A percentile compares a stretch with the other conserved stretches of the same genome.
Conservation (phyloP, 257 asterid genomes). For the Nicotiana paniculata region DNA sequence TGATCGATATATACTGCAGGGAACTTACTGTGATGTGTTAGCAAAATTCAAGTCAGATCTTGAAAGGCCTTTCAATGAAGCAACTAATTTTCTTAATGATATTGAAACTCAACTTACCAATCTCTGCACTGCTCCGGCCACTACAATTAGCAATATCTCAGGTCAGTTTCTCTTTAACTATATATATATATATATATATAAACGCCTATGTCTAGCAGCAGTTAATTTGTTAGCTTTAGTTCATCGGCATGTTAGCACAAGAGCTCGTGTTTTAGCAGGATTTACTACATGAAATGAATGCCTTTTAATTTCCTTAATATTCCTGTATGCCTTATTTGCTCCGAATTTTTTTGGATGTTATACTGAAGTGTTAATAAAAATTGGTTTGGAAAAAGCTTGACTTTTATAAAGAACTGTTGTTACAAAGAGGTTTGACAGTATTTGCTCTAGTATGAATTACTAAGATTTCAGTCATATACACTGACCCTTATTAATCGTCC, state of each 20-base stretch:
- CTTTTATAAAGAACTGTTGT: no score
- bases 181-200: no score
- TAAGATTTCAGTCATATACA: no score
- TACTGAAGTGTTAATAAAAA: no score
- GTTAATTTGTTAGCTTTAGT: background rate
- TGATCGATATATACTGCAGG: background rate
- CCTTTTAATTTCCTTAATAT: background rate
- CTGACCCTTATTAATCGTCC: no score
- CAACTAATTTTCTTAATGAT: slow-evolving; percentile 20
- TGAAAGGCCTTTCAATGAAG: slow-evolving; percentile 17
- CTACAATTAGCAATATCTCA: background rate
- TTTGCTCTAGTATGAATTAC: background rate
- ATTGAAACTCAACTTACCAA: slow-evolving; percentile 22
- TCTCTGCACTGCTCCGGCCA: slow-evolving; percentile 11
- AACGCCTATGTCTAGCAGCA: background rate
- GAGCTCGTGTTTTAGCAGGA: background rate
- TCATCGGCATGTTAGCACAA: background rate
- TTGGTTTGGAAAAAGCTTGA: no score
- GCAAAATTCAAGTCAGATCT: slow-evolving; percentile 24
- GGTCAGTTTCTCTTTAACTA: background rate
- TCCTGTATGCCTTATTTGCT: background rate
- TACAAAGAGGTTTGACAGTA: no score
- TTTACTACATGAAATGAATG: background rate
- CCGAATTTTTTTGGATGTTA: no score
- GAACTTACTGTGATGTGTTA: slow-evolving; percentile 19